These are phyloP conservation scores for Alisma plantagoaquatica DNA, from an alignment of 106 monocot genomes.

Conservation along the genomic window DNA sequence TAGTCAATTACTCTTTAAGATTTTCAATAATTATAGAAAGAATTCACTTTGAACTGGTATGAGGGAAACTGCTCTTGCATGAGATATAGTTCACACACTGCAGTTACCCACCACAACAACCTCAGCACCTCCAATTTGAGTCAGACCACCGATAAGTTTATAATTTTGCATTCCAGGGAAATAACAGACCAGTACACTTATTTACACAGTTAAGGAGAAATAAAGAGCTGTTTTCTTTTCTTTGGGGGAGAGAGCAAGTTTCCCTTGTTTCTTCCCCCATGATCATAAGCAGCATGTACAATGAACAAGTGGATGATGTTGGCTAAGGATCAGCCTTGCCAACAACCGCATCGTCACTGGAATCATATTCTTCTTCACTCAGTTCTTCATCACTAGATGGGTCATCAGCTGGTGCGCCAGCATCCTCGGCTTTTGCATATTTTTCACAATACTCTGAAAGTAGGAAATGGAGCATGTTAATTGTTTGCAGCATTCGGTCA, in stretches of 20 bases:
- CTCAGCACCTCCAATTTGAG: too few species aligned
- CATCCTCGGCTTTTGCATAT: conserved; percentile 71
- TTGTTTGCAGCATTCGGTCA: too few species aligned
- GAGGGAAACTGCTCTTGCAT: too few species aligned
- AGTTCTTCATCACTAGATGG: conserved; percentile 84
- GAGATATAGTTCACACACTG: too few species aligned
- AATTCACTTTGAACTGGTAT: too few species aligned
- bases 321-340: conserved; percentile 73
- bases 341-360: conserved; percentile 62
- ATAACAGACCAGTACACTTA: not conserved
- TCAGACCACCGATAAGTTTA: too few species aligned
- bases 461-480: too few species aligned
- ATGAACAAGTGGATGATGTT: not conserved
- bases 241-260: too few species aligned
- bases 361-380: conserved; percentile 72
- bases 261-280: not conserved
- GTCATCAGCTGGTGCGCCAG: conserved; percentile 34
- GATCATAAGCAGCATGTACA: conserved; percentile 9
- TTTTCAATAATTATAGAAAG: too few species aligned
- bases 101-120: too few species aligned
- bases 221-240: not conserved
- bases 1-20: too few species aligned
- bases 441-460: conserved; percentile 89
- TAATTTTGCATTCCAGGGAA: not conserved
- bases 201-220: not conserved